Evolutionary conservation across 2,329 filamentous ascomycete species (phyloP).

Genomic region (Calonectria fujianensis): DNA sequence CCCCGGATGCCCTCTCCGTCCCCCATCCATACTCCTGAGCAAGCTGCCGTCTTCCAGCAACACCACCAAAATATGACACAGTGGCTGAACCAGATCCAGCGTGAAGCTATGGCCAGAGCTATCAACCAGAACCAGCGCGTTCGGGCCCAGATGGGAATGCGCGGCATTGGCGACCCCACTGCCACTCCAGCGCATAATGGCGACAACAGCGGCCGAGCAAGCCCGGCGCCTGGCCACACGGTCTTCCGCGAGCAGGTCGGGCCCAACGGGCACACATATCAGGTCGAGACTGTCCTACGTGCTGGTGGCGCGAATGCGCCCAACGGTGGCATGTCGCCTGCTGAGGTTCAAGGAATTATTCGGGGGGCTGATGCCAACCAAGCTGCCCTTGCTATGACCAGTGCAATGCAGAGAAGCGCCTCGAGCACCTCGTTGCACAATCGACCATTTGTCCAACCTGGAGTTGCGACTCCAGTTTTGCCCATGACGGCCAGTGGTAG

Average conservation of each 20-base stretch:
- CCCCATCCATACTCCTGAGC: constrained; percentile 54
- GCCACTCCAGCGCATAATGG: constrained; percentile 20
- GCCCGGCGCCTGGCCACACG: constrained; percentile 57
- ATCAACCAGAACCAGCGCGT: constrained; percentile 66
- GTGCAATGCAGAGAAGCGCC: constrained; percentile 71
- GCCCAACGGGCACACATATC: constrained; percentile 59
- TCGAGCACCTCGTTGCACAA: constrained; percentile 66
- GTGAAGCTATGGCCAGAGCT: constrained; percentile 66
- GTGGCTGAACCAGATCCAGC: constrained; percentile 68
- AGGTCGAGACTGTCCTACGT: constrained; percentile 61
- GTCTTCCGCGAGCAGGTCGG: constrained; percentile 59
- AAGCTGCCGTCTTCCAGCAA: constrained; percentile 59
- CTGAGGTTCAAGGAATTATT: constrained; percentile 68
- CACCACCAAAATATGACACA: constrained; percentile 66
- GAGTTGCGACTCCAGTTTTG: constrained; percentile 65
- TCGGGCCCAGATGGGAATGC: constrained; percentile 63
- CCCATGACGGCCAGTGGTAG: constrained; percentile 65
- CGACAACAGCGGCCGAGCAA: constrained; percentile 56
- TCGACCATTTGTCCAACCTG: constrained; percentile 61
- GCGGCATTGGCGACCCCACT: constrained; percentile 62
- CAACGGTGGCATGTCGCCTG: constrained; percentile 60
- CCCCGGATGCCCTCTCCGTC: constrained; percentile 59
- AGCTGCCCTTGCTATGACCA: constrained; percentile 68
- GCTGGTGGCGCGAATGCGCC: constrained; percentile 42
- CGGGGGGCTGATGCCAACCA: constrained; percentile 67